Evolutionary conservation across 1,284 basidiomycete species (phyloP).

Genomic region (Porogramme epimiltina): DNA sequence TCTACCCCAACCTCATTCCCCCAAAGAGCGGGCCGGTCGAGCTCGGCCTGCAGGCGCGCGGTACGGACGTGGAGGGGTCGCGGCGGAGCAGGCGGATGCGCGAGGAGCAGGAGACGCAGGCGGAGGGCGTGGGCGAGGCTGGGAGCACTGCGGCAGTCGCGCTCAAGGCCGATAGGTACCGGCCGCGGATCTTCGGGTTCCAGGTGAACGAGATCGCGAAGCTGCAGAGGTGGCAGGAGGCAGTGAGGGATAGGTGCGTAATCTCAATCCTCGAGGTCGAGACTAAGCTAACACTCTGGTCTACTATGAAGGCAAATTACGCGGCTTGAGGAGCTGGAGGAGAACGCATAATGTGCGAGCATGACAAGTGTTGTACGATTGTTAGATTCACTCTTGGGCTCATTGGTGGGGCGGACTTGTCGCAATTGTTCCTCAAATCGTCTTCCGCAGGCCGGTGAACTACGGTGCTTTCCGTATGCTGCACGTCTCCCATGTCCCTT

Average conservation of each 20-base stretch:
- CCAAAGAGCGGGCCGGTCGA: slow-evolving; percentile 75
- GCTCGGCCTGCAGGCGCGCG: slow-evolving; percentile 30
- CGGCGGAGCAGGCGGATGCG: slow-evolving; percentile 42
- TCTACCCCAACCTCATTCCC: slow-evolving; percentile 89
- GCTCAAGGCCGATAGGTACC: slow-evolving; percentile 85
- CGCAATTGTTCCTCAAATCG: no score
- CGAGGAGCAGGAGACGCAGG: slow-evolving; percentile 48
- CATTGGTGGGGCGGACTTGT: no score
- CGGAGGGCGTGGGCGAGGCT: slow-evolving; percentile 61
- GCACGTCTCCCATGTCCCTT: no score
- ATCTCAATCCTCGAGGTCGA: not conserved
- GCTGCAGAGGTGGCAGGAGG: slow-evolving; percentile 91
- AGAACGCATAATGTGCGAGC: slow-evolving; percentile 17
- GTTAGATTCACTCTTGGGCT: not conserved
- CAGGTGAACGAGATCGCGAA: slow-evolving; percentile 92
- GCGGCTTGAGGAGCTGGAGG: slow-evolving; percentile 49
- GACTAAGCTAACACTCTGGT: not conserved
- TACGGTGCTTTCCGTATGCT: no score
- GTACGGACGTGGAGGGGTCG: slow-evolving; percentile 25
- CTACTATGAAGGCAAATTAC: slow-evolving; percentile 45
- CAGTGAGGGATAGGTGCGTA: slow-evolving; percentile 74
- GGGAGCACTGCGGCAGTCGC: slow-evolving; percentile 79
- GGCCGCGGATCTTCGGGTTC: slow-evolving; percentile 94
- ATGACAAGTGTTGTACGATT: slow-evolving; percentile 12
- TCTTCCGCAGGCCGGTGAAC: no score